Conservation (phyloP, 1,139 yeast species). For the Sugiyamaella novakii region DNA sequence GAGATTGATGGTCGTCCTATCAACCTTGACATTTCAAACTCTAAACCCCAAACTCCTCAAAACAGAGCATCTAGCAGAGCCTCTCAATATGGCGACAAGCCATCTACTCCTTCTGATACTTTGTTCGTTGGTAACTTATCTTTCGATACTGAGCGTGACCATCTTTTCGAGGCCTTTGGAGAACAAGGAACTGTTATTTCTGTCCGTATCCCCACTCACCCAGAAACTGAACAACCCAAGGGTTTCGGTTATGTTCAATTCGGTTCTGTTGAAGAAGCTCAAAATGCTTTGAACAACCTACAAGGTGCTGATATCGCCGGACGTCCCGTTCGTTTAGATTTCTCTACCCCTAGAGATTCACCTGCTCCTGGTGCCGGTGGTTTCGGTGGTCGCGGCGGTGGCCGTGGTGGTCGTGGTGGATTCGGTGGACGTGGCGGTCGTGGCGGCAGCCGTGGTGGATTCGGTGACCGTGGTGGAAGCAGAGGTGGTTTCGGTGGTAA, state of each 20-base stretch:
- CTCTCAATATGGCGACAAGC: constrained; percentile 82
- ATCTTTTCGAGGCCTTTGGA: constrained; percentile 69
- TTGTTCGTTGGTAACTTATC: constrained; percentile 94
- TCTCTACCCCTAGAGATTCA: constrained; percentile 82
- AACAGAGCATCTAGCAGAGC: constrained; percentile 70
- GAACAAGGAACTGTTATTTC: constrained; percentile 79
- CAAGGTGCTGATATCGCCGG: constrained; percentile 90
- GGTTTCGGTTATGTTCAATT: constrained; percentile 98
- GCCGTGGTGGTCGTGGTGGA: constrained; percentile 42
- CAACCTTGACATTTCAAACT: constrained; percentile 87
- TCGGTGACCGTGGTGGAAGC: constrained; percentile 37
- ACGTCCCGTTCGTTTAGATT: constrained; percentile 93
- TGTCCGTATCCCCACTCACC: constrained; percentile 95
- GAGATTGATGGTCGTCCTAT: constrained; percentile 97
- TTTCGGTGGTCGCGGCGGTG: constrained; percentile 47
- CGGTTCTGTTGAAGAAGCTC: constrained; percentile 83
- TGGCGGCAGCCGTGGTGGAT: constrained; percentile 37
- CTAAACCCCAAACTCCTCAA: constrained; percentile 65
- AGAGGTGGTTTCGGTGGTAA: constrained; percentile 34
- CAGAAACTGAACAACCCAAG: constrained; percentile 98
- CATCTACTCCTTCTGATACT: constrained; percentile 92
- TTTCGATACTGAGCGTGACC: constrained; percentile 82
- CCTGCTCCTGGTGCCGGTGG: constrained; percentile 47
- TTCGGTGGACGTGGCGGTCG: constrained; percentile 44
- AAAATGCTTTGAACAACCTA: constrained; percentile 81